These are phyloP conservation scores for Didymella exigua DNA, from an alignment of 2,329 filamentous ascomycete species.

Conservation along the genomic window DNA sequence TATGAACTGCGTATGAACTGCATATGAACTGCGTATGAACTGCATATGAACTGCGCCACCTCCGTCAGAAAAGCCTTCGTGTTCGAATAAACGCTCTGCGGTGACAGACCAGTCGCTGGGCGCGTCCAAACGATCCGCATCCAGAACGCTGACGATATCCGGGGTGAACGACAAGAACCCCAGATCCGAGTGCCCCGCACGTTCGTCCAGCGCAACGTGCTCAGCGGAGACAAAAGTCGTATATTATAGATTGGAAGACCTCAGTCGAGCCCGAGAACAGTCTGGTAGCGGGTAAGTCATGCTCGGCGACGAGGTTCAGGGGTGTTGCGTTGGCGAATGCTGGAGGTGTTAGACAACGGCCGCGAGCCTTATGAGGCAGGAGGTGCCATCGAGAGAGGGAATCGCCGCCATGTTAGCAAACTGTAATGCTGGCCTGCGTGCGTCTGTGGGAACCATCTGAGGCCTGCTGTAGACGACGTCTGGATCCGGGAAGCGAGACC, in stretches of 20 bases:
- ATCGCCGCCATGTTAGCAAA: not conserved
- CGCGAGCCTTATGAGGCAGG: not conserved
- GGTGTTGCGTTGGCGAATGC: constrained; percentile 1
- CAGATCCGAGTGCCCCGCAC: not conserved
- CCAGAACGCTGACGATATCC: constrained; percentile 6
- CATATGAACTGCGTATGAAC: not conserved
- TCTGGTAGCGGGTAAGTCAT: constrained; percentile 8
- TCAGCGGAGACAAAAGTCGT: not conserved
- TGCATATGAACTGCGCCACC: not conserved
- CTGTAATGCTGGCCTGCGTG: not conserved
- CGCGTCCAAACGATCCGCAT: not conserved
- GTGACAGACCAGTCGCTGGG: not conserved
- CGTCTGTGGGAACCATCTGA: not conserved
- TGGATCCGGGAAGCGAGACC: not conserved
- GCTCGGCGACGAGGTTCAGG: constrained; percentile 10
- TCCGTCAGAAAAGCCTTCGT: not conserved
- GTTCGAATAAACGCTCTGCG: not conserved
- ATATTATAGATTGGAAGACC: constrained; percentile 28
- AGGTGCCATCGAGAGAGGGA: not conserved
- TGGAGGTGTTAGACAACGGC: not conserved
- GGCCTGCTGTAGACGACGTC: not conserved
- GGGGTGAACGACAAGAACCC: constrained; percentile 1
- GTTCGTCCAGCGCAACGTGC: not conserved
- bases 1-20: not conserved
- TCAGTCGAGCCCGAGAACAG: constrained; percentile 20